Base-by-base conservation (phyloP, 2,329 filamentous ascomycete genomes). In the Fusarium sp. region DNA sequence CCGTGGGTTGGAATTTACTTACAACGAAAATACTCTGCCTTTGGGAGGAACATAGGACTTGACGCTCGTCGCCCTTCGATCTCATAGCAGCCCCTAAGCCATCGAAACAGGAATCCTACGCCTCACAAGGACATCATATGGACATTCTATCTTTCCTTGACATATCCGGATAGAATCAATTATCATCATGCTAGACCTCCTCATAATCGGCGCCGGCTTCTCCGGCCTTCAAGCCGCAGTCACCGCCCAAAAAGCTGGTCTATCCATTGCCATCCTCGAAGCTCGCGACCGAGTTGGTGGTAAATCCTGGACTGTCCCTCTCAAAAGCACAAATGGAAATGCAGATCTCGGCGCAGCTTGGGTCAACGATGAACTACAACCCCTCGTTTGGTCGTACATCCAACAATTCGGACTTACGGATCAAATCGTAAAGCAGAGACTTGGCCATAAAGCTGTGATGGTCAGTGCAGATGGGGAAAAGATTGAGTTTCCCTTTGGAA, bases 291-390 rank as follows among this genome's bases (percentile, higher is more conserved):
- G 85, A 0, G 85, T 89, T 1, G 87, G 87, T 0, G 87, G 88
- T 12, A 89, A 89, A 78, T 87, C 85, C 0, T 86, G 82, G 79
- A 85, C 82, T 8, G 66, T 79, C 7, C 77, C 80, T 3, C 69
- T 80, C 14, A 72, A 79, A 3, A 66, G 79, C 39, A 82, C 76
- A 35, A 79, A 77, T 6, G 85, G 84, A 0, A 67, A 80, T 1
- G 82, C 85, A 12, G 89, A 91, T 28, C 75, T 90, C 0, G 89
- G 89, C 6, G 89, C 88, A 0, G 88, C 87, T 0, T 91, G 89
- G 89, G 86, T 90, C 71, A 91, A 91, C 70, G 86, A 90, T 59
- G 85, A 81, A 3, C 88, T 84, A 57, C 88, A 91, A 70, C 80
- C 74, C 32, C 80, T 80, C 8, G 84, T 90, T 55, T 85, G 79